Evolutionary conservation across 805 yeast species (phyloP).

Genomic region (Zygosaccharomyces gambellarensis): DNA sequence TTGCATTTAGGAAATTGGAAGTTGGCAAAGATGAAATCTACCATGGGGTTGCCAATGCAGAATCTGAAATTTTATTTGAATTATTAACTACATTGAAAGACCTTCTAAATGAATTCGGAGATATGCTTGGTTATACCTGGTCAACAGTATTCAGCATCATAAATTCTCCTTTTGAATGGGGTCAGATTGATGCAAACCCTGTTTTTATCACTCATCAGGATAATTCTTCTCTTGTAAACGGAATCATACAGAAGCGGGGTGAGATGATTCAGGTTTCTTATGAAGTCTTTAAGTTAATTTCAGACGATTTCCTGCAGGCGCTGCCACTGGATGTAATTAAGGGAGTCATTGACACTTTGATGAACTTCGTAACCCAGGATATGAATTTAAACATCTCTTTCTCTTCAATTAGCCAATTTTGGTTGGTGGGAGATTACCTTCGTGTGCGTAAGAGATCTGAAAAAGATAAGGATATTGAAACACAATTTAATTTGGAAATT

Average conservation of each 20-base stretch:
- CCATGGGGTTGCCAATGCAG: slow-evolving; percentile 43
- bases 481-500: slow-evolving; percentile 14
- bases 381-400: slow-evolving; percentile 82
- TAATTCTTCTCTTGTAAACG: slow-evolving; percentile 30
- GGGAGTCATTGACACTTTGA: slow-evolving; percentile 64
- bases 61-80: slow-evolving; percentile 61
- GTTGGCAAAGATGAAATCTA: slow-evolving; percentile 34
- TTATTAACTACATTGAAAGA: slow-evolving; percentile 60
- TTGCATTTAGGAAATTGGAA: slow-evolving; percentile 36
- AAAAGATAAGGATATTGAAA: background rate
- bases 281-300: slow-evolving; percentile 73
- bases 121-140: slow-evolving; percentile 63
- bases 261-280: slow-evolving; percentile 61
- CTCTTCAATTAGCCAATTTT: slow-evolving; percentile 85
- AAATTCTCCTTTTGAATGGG: slow-evolving; percentile 50
- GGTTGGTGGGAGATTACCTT: slow-evolving; percentile 82
- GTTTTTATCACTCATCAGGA: slow-evolving; percentile 27
- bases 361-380: slow-evolving; percentile 64
- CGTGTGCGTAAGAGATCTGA: slow-evolving; percentile 28
- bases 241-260: slow-evolving; percentile 43
- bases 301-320: slow-evolving; percentile 76
- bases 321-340: slow-evolving; percentile 64
- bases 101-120: slow-evolving; percentile 76
- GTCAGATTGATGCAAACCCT: slow-evolving; percentile 23
- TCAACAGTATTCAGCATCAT: slow-evolving; percentile 57